Conservation (phyloP, 306 rosid genomes). For the Oemleria cerasiformis region DNA sequence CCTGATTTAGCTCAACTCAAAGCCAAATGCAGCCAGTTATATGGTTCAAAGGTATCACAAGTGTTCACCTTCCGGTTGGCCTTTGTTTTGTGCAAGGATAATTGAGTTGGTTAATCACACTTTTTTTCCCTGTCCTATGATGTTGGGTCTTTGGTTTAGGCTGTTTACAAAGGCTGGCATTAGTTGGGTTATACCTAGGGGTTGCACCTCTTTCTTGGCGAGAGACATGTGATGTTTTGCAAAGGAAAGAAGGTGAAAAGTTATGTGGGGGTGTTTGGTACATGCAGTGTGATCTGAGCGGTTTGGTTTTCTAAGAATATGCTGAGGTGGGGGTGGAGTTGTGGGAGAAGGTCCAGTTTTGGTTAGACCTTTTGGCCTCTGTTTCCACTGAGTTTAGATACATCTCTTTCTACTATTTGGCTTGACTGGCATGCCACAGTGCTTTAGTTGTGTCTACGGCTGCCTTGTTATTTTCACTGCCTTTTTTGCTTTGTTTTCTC, state of each 20-base stretch:
- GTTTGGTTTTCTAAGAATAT: background rate
- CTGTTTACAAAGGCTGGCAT: background rate
- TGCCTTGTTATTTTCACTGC: no score
- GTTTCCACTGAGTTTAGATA: background rate
- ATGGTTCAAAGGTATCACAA: background rate
- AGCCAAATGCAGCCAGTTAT: background rate
- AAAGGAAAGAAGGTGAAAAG: background rate
- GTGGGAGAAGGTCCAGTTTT: background rate
- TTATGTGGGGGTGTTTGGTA: background rate
- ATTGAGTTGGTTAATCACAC: background rate
- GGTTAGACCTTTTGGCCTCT: background rate
- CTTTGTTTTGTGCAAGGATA: background rate
- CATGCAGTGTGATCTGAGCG: background rate
- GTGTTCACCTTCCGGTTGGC: background rate
- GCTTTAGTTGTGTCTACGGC: background rate
- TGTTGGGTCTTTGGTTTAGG: background rate
- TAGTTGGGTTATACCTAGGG: background rate
- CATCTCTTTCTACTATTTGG: background rate
- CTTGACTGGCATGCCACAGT: background rate
- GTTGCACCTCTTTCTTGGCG: background rate
- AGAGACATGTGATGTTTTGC: background rate
- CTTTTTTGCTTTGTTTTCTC: no score
- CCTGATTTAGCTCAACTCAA: background rate
- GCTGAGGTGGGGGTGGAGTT: background rate
- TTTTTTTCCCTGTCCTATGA: background rate